Evolutionary conservation across 129 eudicot species (phyloP), one percentile per base, ranked within the genome.

Genomic region (Flaveria linearis): DNA sequence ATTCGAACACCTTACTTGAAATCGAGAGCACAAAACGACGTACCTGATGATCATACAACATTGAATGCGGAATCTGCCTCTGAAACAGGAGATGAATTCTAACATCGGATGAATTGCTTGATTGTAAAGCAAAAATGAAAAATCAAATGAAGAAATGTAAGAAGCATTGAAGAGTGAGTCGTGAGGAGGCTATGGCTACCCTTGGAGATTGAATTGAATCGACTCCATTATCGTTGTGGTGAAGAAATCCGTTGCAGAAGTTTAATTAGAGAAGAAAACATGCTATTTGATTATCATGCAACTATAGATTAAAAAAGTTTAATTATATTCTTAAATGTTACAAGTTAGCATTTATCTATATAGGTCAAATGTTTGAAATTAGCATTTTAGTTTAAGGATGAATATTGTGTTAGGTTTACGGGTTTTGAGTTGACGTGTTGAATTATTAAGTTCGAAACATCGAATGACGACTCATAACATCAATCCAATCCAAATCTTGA

Each of bases 91-190:
- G 9, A 56, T 56, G 16, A 15, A 11, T 49, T 49, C 13, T 2
- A 12, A 45, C 9, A 36, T 36, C 12, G 14, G 8, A 11, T 7
- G 9, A 11, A 26, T 62, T 62, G 43, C 7, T 28, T 14, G 68
- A 9, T 43, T 60, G 69, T 50, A 47, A 74, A 25, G 70, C 20
- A 30, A 47, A 49, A 43, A 60, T 25, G 25, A 30, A 47, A 28
- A 43, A 60, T 15, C 26, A 14, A 73, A 30, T 17, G 42, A 58
- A 42, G 57, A 28, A 71, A 53, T 55, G 66, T 18, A 50, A 52
- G 52, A 64, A 49, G 72, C 80, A 46, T 75, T 71, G 72, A 75
- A 47, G 30, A 64, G 72, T 74, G 60, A 74, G 70, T 74, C 47
- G 12, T 17, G 57, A 45, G 56, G 17, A 69, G 58, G 57, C 12